Evolutionary conservation across 306 rosid genomes (phyloP).

Genomic region (Elaeagnus macrophylla): DNA sequence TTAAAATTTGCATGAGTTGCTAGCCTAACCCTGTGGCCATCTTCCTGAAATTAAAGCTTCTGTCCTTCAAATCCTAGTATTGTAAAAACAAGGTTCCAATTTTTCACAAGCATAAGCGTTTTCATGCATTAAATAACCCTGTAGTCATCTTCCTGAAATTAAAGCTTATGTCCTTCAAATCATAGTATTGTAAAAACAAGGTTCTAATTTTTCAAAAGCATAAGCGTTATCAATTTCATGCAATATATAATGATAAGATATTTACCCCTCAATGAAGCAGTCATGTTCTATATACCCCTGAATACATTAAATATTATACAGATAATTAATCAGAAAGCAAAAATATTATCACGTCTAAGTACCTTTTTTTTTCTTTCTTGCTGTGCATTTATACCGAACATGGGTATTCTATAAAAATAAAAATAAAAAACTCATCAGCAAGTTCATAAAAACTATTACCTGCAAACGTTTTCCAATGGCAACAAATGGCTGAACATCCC

Average conservation of each 20-base stretch:
- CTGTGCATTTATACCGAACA: too few species aligned
- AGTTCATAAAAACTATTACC: constrained; percentile 33
- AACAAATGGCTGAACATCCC: constrained; percentile 93
- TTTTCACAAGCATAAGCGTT: constrained; percentile 1
- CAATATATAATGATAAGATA: not conserved
- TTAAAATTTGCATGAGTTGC: constrained; percentile 90
- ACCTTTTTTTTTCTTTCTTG: too few species aligned
- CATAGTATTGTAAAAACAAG: constrained; percentile 10
- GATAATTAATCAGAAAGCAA: too few species aligned
- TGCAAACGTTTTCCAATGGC: constrained; percentile 86
- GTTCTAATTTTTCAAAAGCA: constrained; percentile 4
- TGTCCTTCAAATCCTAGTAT: constrained; percentile 16
- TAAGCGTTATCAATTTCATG: not conserved
- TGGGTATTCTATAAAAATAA: too few species aligned
- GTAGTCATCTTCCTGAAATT: constrained; percentile 74
- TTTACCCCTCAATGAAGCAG: not conserved
- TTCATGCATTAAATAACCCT: constrained; percentile 32
- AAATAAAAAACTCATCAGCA: not conserved
- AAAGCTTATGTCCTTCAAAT: constrained; percentile 20
- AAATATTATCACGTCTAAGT: too few species aligned
- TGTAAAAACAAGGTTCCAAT: constrained; percentile 3
- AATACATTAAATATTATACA: too few species aligned
- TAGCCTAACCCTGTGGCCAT: constrained; percentile 86
- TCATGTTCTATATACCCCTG: too few species aligned
- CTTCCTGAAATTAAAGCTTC: constrained; percentile 50